Percentiles rank a stretch among this genome's conserved stretches.
phyloP scores from a whole-genome alignment of 176 grass and related monocot species.

The Zea luxurians region DNA sequence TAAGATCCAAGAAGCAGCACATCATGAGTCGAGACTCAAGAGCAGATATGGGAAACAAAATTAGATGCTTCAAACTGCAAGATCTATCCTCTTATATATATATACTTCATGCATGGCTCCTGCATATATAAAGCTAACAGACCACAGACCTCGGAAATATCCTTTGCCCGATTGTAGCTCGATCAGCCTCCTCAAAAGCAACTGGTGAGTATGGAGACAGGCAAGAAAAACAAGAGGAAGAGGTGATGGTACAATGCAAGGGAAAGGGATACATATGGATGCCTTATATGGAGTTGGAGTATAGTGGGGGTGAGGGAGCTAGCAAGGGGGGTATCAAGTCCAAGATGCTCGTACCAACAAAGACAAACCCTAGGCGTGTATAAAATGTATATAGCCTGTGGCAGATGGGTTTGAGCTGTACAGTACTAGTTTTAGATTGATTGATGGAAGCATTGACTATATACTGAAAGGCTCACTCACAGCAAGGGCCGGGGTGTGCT shows the following conservation, averaged over 20 bases:
- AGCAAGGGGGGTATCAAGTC: constrained; percentile 31
- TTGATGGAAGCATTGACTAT: constrained; percentile 51
- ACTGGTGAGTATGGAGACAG: constrained; percentile 34
- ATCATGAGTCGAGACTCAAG: background rate
- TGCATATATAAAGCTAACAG: constrained; percentile 14
- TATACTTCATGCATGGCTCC: constrained; percentile 16
- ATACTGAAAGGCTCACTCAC: constrained; percentile 42
- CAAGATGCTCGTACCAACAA: constrained; percentile 44
- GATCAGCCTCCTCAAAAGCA: constrained; percentile 38
- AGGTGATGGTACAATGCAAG: constrained; percentile 17
- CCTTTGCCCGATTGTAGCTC: constrained; percentile 35
- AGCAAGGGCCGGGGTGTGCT: background rate
- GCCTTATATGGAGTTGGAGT: constrained; percentile 34
- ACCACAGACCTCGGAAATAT: constrained; percentile 62
- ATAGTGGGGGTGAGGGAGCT: constrained; percentile 17
- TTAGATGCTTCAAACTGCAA: constrained; percentile 4
- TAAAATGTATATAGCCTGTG: background rate
- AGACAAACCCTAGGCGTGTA: constrained; percentile 30
- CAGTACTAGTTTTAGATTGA: constrained; percentile 42
- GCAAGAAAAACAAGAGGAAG: constrained; percentile 57
- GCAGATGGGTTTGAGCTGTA: constrained; percentile 60
- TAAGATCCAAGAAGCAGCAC: constrained; percentile 25
- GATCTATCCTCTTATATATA: constrained; percentile 22
- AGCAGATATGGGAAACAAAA: constrained; percentile 11
- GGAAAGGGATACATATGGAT: constrained; percentile 18